These are phyloP conservation scores for Penicillium sp. DNA, from an alignment of 2,329 filamentous ascomycete genomes.

Conservation along the genomic window DNA sequence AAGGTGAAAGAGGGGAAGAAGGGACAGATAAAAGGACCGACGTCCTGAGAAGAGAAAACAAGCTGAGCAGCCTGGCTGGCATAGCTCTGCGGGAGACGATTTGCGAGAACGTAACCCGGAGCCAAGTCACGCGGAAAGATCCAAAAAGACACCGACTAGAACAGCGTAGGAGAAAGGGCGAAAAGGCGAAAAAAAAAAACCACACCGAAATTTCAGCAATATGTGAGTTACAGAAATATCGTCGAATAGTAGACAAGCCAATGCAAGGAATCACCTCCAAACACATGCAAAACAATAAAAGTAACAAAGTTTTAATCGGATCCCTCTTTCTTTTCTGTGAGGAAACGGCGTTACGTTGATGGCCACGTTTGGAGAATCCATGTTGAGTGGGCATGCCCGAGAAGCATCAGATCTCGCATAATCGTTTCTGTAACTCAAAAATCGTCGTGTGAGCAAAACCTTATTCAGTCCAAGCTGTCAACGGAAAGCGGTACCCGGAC, in stretches of 20 bases:
- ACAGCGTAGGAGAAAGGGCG: background rate
- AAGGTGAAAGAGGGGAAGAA: background rate
- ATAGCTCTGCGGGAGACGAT: background rate
- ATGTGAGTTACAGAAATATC: background rate
- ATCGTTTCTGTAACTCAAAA: background rate
- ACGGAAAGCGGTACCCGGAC: background rate
- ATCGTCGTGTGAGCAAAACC: conserved; percentile 8
- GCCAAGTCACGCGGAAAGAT: background rate
- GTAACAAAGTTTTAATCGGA: background rate
- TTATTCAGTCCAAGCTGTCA: conserved; percentile 5
- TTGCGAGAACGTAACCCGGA: background rate
- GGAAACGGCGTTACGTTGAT: background rate
- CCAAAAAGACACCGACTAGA: background rate
- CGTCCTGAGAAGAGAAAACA: background rate
- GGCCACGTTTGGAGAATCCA: background rate
- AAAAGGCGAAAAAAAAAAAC: background rate
- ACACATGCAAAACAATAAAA: background rate
- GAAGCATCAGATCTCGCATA: background rate
- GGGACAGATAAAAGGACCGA: background rate
- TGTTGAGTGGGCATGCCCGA: background rate
- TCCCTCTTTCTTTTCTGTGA: background rate
- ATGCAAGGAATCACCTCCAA: background rate
- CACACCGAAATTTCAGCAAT: background rate
- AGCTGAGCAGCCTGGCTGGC: background rate
- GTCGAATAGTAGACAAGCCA: background rate